phyloP scores from a whole-genome alignment of 1,139 yeast species.

The Debaryomyces robertsiae region DNA sequence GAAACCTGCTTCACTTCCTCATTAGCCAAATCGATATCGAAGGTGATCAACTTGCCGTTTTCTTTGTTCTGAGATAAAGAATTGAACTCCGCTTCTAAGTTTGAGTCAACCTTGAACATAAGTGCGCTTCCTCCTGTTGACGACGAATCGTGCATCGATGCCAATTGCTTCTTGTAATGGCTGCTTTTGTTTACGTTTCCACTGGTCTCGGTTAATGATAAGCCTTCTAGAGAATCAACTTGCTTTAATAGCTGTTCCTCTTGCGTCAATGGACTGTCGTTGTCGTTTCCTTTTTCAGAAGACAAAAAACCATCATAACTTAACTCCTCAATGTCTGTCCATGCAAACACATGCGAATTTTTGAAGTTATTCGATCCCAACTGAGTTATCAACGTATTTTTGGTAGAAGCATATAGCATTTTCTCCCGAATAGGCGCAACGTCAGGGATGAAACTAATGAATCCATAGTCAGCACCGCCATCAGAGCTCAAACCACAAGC shows the following conservation, averaged over 20 bases:
- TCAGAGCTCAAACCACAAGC: neutral
- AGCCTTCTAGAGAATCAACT: constrained; percentile 42
- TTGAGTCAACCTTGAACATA: constrained; percentile 31
- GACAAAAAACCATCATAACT: constrained; percentile 50
- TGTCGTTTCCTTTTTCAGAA: constrained; percentile 30
- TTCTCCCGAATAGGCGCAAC: constrained; percentile 77
- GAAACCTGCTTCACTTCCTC: constrained; percentile 32
- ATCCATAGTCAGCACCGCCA: constrained; percentile 38
- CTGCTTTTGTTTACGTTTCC: constrained; percentile 12
- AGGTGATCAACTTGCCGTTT: constrained; percentile 27
- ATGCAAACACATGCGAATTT: constrained; percentile 51
- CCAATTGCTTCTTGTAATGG: constrained; percentile 33
- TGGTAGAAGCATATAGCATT: constrained; percentile 93
- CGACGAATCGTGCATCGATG: constrained; percentile 35
- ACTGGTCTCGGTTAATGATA: constrained; percentile 28
- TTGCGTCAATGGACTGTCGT: constrained; percentile 54
- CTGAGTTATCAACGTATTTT: constrained; percentile 70
- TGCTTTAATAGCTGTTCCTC: constrained; percentile 58
- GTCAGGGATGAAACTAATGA: constrained; percentile 88
- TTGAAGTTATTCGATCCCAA: constrained; percentile 68
- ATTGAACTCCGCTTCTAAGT: constrained; percentile 28
- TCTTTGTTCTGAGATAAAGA: constrained; percentile 17
- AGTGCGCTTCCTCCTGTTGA: constrained; percentile 20
- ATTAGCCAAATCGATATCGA: constrained; percentile 32
- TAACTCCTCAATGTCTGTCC: constrained; percentile 65